Evolutionary conservation across 1,139 yeast species (phyloP), one percentile per base, ranked within the genome.

Genomic region (Debaryomyces fabryi): DNA sequence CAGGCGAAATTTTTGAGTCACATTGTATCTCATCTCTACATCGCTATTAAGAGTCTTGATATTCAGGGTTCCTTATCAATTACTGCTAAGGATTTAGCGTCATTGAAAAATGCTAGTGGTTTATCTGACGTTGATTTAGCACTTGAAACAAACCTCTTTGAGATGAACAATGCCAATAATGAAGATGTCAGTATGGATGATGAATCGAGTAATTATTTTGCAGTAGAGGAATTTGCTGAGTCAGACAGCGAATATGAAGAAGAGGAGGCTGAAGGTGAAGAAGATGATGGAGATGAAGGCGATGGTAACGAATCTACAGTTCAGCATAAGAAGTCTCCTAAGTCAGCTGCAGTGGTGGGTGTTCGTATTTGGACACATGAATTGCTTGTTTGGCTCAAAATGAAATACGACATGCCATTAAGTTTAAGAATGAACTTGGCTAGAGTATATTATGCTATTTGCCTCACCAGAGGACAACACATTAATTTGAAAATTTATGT

Each of bases 301-400:
- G 60, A 68, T 42, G 74, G 74, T 34, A 71, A 64, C 25, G 68
- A 67, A 23, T 59, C 58, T 24, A 64, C 62, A 32, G 63, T 47
- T 42, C 79, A 81, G 49, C 82, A 85, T 51, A 84, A 83, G 54
- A 77, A 82, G 13, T 76, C 85, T 3, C 83, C 87, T 4, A 78
- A 80, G 55, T 83, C 89, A 0, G 88, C 95, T 1, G 84, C 93
- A 0, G 85, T 88, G 4, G 83, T 88, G 8, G 81, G 86, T 38
- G 86, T 89, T 8, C 79, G 86, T 48, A 89, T 88, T 52, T 92
- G 97, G 97, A 88, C 97, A 0, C 85, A 88, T 49, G 97, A 91
- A 63, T 76, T 93, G 53, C 78, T 84, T 49, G 85, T 88, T 39
- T 88, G 97, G 83, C 68, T 91, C 52, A 81, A 81, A 54, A 85